phyloP scores from a whole-genome alignment of 2,329 filamentous ascomycete species.

The Apiospora malaysiana region DNA sequence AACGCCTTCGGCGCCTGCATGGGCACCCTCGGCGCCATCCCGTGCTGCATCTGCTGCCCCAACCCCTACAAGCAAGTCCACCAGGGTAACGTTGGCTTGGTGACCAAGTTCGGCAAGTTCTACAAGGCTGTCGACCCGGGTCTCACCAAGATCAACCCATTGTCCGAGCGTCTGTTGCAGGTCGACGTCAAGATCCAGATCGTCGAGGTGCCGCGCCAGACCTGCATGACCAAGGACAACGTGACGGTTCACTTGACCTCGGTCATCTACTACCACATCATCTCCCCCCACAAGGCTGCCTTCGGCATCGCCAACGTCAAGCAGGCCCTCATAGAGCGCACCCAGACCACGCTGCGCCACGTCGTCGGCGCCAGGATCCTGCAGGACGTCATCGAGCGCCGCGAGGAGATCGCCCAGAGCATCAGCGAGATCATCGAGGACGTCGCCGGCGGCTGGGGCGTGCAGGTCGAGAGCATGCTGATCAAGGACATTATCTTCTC shows the following conservation, averaged over 20 bases:
- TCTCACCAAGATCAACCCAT: conserved; percentile 95
- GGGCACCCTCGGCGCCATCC: conserved; percentile 83
- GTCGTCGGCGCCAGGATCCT: conserved; percentile 94
- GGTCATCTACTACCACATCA: conserved; percentile 99
- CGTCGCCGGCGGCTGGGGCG: conserved; percentile 91
- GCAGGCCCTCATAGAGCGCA: conserved; percentile 96
- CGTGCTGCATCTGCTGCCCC: conserved; percentile 89
- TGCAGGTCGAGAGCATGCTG: conserved; percentile 96
- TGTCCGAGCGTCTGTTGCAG: conserved; percentile 86
- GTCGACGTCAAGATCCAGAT: conserved; percentile 99
- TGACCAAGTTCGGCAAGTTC: conserved; percentile 95
- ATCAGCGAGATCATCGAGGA: conserved; percentile 98
- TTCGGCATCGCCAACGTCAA: conserved; percentile 95
- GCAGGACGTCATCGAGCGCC: conserved; percentile 97
- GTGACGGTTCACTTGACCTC: conserved; percentile 92
- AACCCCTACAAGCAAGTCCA: conserved; percentile 94
- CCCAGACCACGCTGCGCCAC: conserved; percentile 95
- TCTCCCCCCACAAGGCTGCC: conserved; percentile 92
- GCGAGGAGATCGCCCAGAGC: conserved; percentile 93
- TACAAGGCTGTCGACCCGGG: conserved; percentile 96
- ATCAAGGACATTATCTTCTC: conserved; percentile 99
- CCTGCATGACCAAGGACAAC: conserved; percentile 99
- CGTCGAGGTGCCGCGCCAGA: conserved; percentile 92
- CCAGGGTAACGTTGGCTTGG: conserved; percentile 92
- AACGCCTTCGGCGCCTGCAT: conserved; percentile 76